Base-by-base conservation (phyloP, 2,329 filamentous ascomycete species). In the Paradendryphiella salina region DNA sequence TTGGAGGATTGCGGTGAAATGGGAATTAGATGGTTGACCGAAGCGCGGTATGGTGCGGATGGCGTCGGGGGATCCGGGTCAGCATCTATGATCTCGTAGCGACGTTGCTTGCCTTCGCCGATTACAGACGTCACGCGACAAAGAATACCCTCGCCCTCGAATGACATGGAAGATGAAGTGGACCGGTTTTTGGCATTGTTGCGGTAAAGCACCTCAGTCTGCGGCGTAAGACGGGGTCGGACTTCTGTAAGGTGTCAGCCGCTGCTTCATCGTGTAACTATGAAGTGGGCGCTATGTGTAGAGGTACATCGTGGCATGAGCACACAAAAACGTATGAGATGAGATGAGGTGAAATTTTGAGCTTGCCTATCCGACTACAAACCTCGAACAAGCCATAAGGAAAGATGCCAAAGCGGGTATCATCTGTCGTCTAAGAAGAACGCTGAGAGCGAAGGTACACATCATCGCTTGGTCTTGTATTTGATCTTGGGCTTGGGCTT, bases 21-120 rank as follows among this genome's bases (percentile, higher is more conserved):
- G 15, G 73, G 62, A 1, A 74, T 66, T 15, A 80, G 72, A 53
- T 78, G 73, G 18, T 73, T 71, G n/a, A 80, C 76, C 10, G 70
- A 75, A 32, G 78, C 78, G 26, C 77, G 71, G 50, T 76, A 76
- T 6, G 75, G 75, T 9, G 65, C 62, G 2, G 66, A 64, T 1
- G 73, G 74, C 10, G 66, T 66, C 0, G 69, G 69, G 1, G 71
- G 69, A 21, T 77, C 75, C 1, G 75, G 73, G 46, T 80, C 78
- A 9, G 75, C 71, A 56, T 80, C 78, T 54, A 79, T 78, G 50
- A 80, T 79, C 60, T 80, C 78, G 67, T 80, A 80, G 52, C 77
- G 76, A 18, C 78, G 75, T 60, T 80, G 77, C 54, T 80, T 80
- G 50, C 78, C 78, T 57, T 80, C 78, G 50, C 78, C 78, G 20